Base-by-base conservation (phyloP, 148 eudicot species). In the Linanthus parryae region DNA sequence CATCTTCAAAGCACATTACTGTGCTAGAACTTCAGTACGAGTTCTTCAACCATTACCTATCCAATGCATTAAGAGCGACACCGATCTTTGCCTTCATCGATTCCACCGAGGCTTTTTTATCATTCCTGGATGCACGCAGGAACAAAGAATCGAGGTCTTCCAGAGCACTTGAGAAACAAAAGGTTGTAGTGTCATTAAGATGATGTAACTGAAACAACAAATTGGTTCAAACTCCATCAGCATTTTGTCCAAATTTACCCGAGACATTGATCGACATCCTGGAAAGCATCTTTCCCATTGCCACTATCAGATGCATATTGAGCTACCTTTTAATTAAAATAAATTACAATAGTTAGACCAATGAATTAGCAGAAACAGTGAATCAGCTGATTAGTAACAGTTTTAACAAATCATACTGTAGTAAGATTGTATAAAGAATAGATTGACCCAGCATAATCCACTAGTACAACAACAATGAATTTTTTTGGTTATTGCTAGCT, bases 81-180 rank as follows among this genome's bases (percentile, higher is more conserved):
- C 52, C 66, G 18, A 91, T 84, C 61, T 91, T 69, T 30, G 69
- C 69, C 70, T 83, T 84, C 98, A 91, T 87, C 35, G 76, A 28
- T 56, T 81, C 59, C 39, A 89, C 58, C 9, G 95, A 71, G 33
- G 89, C 80, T 3, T 35, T 66, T 59, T 64, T 59, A 56, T 79
- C 83, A 21, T 87, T 84, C 73, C 95, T 86, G 49, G 95, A 81
- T 52, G 95, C 98, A 44, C 57, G 82, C 41, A 91, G 70, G 61
- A 91, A 74, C 80, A 86, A 62, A 44, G 90, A 79, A 73, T 91
- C 95, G 30, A 86, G 83, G 52, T 84, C 95, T 71, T 86, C 98
- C 74, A 86, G 30, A 22, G 98, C 94, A 53, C 98, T 91, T 15
- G 28, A 33, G 44, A 40, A 33, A 23, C 8, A 34, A 61, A 13